phyloP scores from a whole-genome alignment of 1,284 basidiomycete species.

The Quambalaria eucalypti region DNA sequence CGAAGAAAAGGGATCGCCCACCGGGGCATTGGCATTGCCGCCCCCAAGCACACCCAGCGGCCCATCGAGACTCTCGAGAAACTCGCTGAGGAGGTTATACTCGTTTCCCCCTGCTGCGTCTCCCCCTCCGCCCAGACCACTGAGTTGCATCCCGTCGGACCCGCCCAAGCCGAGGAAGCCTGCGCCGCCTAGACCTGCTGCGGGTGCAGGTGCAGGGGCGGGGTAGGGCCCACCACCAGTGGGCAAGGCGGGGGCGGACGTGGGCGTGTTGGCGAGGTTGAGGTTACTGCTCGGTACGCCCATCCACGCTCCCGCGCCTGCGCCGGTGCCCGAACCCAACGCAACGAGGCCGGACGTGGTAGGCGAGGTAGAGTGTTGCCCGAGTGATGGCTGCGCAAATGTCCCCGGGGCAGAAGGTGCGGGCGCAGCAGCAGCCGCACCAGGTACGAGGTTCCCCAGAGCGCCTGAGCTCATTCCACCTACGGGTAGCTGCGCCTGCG shows the following conservation, averaged over 20 bases:
- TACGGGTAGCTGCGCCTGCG: neutral
- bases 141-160: neutral
- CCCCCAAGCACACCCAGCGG: neutral
- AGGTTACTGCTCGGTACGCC: too few relatives aligned
- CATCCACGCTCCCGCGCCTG: too few relatives aligned
- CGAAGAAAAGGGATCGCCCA: neutral
- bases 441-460: neutral
- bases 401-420: too few relatives aligned
- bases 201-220: neutral
- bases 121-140: slow-evolving; percentile 15
- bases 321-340: too few relatives aligned
- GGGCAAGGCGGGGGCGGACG: too few relatives aligned
- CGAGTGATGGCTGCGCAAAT: too few relatives aligned
- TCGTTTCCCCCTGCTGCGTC: slow-evolving; percentile 40
- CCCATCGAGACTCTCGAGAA: slow-evolving; percentile 39
- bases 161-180: slow-evolving; percentile 41
- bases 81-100: slow-evolving; percentile 38
- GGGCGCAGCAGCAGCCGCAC: too few relatives aligned
- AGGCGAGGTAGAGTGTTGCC: too few relatives aligned
- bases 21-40: neutral
- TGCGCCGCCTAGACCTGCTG: slow-evolving; percentile 27
- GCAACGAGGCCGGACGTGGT: too few relatives aligned
- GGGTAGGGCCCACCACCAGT: neutral
- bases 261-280: too few relatives aligned
- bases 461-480: neutral